Evolutionary conservation across 352 stramenopile species (phyloP).

Genomic region (Pythium sp.): DNA sequence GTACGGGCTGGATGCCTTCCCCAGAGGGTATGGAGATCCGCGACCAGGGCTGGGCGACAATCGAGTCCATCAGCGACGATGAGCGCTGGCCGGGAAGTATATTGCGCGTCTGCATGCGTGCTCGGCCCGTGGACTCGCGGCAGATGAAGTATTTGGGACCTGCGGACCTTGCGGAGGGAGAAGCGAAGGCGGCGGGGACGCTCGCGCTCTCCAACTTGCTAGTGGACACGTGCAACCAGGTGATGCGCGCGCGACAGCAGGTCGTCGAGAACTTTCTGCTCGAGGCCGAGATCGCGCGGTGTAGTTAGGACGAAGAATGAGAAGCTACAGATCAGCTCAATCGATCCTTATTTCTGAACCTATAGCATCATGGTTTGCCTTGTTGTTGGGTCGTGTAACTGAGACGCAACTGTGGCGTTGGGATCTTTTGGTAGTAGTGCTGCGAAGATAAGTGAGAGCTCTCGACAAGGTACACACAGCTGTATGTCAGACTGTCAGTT

Average conservation of each 20-base stretch:
- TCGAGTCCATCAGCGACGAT: constrained; percentile 2
- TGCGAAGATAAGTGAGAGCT: too few relatives aligned
- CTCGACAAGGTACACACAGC: too few relatives aligned
- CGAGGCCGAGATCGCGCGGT: constrained; percentile 2
- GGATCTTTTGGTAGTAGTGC: too few relatives aligned
- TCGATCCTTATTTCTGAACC: too few relatives aligned
- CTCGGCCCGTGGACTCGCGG: not conserved
- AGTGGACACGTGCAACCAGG: not conserved
- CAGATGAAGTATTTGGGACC: not conserved
- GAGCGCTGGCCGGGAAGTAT: not conserved
- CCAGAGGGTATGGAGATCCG: not conserved
- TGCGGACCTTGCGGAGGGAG: not conserved
- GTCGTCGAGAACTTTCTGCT: constrained; percentile 19
- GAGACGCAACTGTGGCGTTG: too few relatives aligned
- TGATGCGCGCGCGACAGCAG: constrained; percentile 10
- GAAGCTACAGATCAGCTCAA: not conserved
- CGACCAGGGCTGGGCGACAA: not conserved
- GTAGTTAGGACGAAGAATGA: not conserved
- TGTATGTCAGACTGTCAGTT: too few relatives aligned
- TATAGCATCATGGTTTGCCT: too few relatives aligned
- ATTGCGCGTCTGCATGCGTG: not conserved
- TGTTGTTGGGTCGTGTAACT: too few relatives aligned
- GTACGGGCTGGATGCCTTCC: not conserved
- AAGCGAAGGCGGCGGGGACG: not conserved
- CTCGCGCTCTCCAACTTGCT: constrained; percentile 5